Evolutionary conservation across 2,329 filamentous ascomycete genomes (phyloP), one percentile per base, ranked within the genome.

Genomic region (Bimuria novae-zelandiae): DNA sequence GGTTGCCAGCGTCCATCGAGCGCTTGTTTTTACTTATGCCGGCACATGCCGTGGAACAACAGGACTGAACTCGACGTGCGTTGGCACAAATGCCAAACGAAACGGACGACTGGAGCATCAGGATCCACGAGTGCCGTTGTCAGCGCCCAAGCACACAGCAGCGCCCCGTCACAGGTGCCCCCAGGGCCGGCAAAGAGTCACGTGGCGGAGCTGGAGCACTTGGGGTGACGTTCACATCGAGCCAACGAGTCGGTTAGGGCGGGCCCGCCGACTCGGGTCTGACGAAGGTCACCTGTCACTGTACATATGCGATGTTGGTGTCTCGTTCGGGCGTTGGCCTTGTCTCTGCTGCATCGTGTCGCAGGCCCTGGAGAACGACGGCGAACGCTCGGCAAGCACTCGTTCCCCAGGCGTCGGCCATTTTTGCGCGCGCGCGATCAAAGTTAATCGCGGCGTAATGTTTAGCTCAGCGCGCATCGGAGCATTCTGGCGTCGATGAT

Each of bases 401-500:
- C 43, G 43, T 47, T 43, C n/a, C 4, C 14, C 12, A 36, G 33
- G 33, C 33, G 10, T 36, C 14, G 11, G 11, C 35, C n/a, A 10
- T 22, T n/a, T 22, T 21, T 19, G 41, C 3, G 7, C 12, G 16
- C 37, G 19, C 55, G 49, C 59, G 41, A 45, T 48, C 52, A 41
- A 61, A 54, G 51, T 51, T 44, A 40, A 50, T 52, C 53, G 49
- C 49, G 55, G 59, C 57, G 55, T 52, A 55, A 49, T 37, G 14
- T 22, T 42, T 48, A 55, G 39, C 49, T 36, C 30, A 25, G 37
- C 32, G 27, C 52, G 49, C 61, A 57, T 67, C 68, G 66, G 66
- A 69, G 62, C 49, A 65, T 70, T 67, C 54, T 58, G 57, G 58
- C 43, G n/a, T n/a, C n/a, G n/a, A n/a, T n/a, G n/a, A 61, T 56